A percentile compares a stretch with the other conserved stretches of the same genome.
phyloP scores from a whole-genome alignment of 2,329 filamentous ascomycete genomes.

The Coniochaeta pulveracea region DNA sequence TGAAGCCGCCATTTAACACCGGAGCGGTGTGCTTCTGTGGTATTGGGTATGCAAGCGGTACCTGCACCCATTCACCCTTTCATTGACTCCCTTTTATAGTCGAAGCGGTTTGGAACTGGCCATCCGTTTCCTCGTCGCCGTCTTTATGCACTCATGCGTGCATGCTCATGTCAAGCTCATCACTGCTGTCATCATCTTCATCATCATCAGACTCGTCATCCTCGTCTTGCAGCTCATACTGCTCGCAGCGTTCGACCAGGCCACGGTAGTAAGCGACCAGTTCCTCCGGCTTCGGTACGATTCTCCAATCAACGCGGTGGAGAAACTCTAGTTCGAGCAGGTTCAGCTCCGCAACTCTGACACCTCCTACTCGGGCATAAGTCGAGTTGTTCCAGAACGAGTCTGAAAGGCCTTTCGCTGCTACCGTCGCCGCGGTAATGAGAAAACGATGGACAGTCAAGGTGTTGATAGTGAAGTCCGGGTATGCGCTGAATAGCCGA shows the following conservation, averaged over 20 bases:
- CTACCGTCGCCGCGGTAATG: constrained; percentile 90
- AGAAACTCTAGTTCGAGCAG: constrained; percentile 89
- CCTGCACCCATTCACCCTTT: too few relatives aligned
- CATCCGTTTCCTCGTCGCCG: too few relatives aligned
- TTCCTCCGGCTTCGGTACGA: constrained; percentile 89
- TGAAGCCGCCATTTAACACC: too few relatives aligned
- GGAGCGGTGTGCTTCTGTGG: too few relatives aligned
- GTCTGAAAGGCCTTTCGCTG: constrained; percentile 90
- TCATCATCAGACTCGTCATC: constrained; percentile 18
- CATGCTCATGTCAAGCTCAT: constrained; percentile 17
- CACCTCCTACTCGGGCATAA: constrained; percentile 87
- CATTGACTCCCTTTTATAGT: too few relatives aligned
- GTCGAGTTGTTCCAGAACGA: constrained; percentile 98
- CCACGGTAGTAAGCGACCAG: constrained; percentile 88
- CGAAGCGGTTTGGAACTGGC: too few relatives aligned
- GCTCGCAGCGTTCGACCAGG: constrained; percentile 57
- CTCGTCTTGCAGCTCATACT: constrained; percentile 38
- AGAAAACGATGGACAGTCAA: constrained; percentile 95
- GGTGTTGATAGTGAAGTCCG: constrained; percentile 91
- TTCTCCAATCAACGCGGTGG: constrained; percentile 88
- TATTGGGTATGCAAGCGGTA: too few relatives aligned
- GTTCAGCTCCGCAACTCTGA: constrained; percentile 81
- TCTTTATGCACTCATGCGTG: too few relatives aligned
- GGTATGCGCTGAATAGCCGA: constrained; percentile 81
- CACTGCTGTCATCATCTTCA: constrained; percentile 20